Base-by-base conservation (phyloP, 2,329 filamentous ascomycete genomes). In the Pseudopyricularia cyperi region DNA sequence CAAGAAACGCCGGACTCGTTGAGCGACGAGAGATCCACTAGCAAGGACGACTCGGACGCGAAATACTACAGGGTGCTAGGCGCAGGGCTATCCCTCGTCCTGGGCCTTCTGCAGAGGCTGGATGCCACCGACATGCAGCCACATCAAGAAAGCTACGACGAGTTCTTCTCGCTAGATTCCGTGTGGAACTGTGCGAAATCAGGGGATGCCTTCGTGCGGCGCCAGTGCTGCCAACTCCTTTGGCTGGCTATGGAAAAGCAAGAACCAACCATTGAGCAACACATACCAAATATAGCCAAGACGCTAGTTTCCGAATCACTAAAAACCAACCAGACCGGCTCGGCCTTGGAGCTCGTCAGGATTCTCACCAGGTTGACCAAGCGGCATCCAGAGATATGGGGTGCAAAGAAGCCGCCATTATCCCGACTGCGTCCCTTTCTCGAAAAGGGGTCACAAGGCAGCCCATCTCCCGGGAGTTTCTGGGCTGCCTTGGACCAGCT, bases 1-100 rank as follows among this genome's bases (percentile, higher is more conserved):
- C 79, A 83, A 52, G 93, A 98, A 66, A 91, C 85, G 0, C 67
- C 83, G 3, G 76, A 84, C 34, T 94, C 88, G 0, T 71, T 98
- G 34, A 97, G 90, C 63, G 93, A 98, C 63, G 87, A 94, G 67
- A 79, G 91, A 24, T 88, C 82, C 1, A 87, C 89, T 3, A 93
- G 81, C 54, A 70, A 79, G 8, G 91, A 97, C 58, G 93, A 98
- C 63, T 83, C 89, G 4, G 79, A 89, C 57, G 79, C 85, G 17
- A 96, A 95, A 60, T 93, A 94, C 68, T 79, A 82, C 55, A 79
- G 93, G 47, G 89, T 96, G 4, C 61, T 81, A 3, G 72, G 71
- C 9, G 72, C 71, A 7, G 76, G 76, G 52, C 61, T 83, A 22
- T 77, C 74, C 1, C 66, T 83, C 6, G 73, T 81, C 2, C 59